Conservation (phyloP, 768 basidiomycete genomes). For the Xerocomus potaroensis region DNA sequence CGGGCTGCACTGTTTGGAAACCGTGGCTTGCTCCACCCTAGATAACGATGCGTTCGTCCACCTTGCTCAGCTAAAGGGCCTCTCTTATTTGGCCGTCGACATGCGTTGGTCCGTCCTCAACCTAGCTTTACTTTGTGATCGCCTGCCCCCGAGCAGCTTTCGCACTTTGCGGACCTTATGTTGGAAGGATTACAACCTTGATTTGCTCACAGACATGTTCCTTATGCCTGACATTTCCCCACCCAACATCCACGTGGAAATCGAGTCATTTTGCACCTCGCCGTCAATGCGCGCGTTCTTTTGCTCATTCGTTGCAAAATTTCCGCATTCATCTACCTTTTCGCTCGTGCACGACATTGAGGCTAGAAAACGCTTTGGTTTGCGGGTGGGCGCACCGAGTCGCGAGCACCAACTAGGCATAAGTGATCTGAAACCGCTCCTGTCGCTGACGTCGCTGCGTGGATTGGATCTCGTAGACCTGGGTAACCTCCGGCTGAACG, state of each 20-base stretch:
- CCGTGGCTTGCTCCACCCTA: conserved; percentile 15
- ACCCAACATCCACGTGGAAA: conserved; percentile 13
- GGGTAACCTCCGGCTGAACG: conserved; percentile 12
- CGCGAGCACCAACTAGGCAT: conserved; percentile 14
- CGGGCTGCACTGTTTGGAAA: conserved; percentile 11
- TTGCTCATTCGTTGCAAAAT: conserved; percentile 6
- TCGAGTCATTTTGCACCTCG: conserved; percentile 22
- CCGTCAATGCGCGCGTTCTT: conserved; percentile 12
- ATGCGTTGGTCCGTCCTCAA: conserved; percentile 22
- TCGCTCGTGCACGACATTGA: conserved; percentile 21
- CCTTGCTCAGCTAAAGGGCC: conserved; percentile 18
- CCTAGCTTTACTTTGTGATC: conserved; percentile 11
- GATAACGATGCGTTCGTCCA: conserved; percentile 22
- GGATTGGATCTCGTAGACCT: conserved; percentile 12
- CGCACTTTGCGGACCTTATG: conserved; percentile 10
- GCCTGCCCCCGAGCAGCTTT: conserved; percentile 11
- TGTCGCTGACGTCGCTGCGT: conserved; percentile 10
- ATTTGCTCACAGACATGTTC: conserved; percentile 16
- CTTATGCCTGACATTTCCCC: conserved; percentile 14
- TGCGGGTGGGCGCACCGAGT: conserved; percentile 11
- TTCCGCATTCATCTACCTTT: conserved; percentile 10
- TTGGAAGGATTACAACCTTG: conserved; percentile 22
- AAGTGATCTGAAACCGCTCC: conserved; percentile 14
- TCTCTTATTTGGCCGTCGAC: conserved; percentile 18
- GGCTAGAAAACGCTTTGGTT: conserved; percentile 20